Conservation (phyloP, 1,284 basidiomycete species). For the Cutaneotrichosporon cyanovorans region DNA sequence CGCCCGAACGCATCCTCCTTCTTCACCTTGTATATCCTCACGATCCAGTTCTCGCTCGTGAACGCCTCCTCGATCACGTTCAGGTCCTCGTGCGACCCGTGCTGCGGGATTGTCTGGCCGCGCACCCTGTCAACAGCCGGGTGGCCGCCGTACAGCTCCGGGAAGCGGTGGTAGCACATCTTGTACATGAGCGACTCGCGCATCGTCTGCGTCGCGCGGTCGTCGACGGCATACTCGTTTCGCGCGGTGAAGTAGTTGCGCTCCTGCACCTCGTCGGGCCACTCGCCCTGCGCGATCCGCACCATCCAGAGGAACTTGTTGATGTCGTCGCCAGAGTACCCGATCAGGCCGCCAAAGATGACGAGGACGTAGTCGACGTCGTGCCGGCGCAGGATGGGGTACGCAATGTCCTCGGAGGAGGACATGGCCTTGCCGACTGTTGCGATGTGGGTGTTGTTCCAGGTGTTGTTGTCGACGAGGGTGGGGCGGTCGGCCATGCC, state of each 20-base stretch:
- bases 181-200: conserved; percentile 96
- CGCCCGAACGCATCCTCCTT: conserved; percentile 87
- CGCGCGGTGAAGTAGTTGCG: conserved; percentile 86
- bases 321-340: conserved; percentile 97
- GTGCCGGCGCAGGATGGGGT: conserved; percentile 92
- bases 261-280: conserved; percentile 97
- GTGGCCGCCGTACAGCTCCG: conserved; percentile 72
- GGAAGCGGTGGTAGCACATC: conserved; percentile 90
- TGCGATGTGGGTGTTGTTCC: conserved; percentile 99
- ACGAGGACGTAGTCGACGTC: conserved; percentile 97
- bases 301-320: conserved; percentile 99
- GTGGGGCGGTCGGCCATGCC: conserved; percentile 85
- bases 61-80: conserved; percentile 89
- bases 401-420: conserved; percentile 85
- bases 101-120: conserved; percentile 65
- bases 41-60: conserved; percentile 97
- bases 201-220: conserved; percentile 81
- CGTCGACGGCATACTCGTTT: conserved; percentile 92
- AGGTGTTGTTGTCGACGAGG: conserved; percentile 98
- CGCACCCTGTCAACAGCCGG: conserved; percentile 74
- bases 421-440: conserved; percentile 98
- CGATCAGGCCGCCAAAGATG: conserved; percentile 94
- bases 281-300: conserved; percentile 93
- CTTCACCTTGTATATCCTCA: conserved; percentile 93
- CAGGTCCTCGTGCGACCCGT: conserved; percentile 60